Base-by-base conservation (phyloP, 2,329 filamentous ascomycete species). In the Colletotrichum spinosum region DNA sequence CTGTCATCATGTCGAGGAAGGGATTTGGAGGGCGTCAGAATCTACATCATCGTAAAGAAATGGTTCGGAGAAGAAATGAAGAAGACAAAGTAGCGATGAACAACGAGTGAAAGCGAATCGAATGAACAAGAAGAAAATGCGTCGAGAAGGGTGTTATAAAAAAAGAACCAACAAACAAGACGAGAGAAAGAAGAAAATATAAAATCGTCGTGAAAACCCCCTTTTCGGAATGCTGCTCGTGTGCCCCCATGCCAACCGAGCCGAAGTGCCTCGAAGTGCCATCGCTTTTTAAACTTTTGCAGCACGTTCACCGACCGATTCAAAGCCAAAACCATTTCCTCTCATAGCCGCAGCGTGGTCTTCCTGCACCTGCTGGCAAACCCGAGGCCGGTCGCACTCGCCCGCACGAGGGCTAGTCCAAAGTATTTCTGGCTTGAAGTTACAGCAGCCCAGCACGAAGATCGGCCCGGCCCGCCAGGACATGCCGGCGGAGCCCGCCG, bases 21-120 rank as follows among this genome's bases (percentile, higher is more conserved):
- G 34, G 15, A 17, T 17, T 44, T 33, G 35, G 15, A 42, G 25
- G 37, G 41, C 25, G 33, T 37, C 41, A 51, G 25, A 51, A 41
- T 58, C 55, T 50, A 51, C 46, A 44, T 50, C 37, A 51, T 44
- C 55, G 25, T 58, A 17, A 58, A 58, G 46, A 41, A 11, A 11
- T 5, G 5, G 8, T 25, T 6, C n/a, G 10, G 10, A 34, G 35
- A 10, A 33, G 39, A 17, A 33, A 6, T 12, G 17, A 46, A 25
- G 15, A 17, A 41, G 34, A 9, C 5, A n/a, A 25, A 25, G 25
- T 25, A 4, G 25, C 25, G 25, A 25, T 5, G 25, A 49, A 38
- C 34, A 49, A 38, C 34, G 12, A 39, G n/a, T 50, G 55, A 15
- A 55, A 12, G 7, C n/a, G 4, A 10, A 15, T 39, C 12, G 39